Percentiles rank a stretch among this genome's conserved stretches.
Conservation (phyloP, 2,329 filamentous ascomycete species). For the Chalaropsis thielavioides region DNA sequence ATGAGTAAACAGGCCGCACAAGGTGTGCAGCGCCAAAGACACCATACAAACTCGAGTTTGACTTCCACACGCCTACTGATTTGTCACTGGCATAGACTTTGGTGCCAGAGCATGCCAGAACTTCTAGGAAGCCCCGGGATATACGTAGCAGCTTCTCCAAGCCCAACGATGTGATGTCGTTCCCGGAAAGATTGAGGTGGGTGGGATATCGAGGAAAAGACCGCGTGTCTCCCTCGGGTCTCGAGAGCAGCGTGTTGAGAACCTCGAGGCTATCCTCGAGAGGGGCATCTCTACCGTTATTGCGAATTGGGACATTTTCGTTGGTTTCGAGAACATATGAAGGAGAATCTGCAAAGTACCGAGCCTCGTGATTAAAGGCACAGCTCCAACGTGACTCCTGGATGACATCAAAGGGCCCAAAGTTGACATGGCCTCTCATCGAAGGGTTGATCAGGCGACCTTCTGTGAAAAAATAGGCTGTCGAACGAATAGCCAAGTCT, state of each 20-base stretch:
- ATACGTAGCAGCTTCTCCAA: conserved; percentile 31
- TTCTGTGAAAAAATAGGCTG: conserved; percentile 30
- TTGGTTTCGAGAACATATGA: conserved; percentile 23
- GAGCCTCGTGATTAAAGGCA: conserved; percentile 32
- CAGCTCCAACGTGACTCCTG: conserved; percentile 34
- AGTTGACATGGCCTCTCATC: conserved; percentile 23
- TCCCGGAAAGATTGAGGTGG: conserved; percentile 40
- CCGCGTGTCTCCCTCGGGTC: conserved; percentile 16
- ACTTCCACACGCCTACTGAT: conserved; percentile 24
- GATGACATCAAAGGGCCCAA: conserved; percentile 33
- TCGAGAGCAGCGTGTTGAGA: conserved; percentile 21
- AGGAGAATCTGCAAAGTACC: conserved; percentile 37
- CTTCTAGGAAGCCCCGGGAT: conserved; percentile 35
- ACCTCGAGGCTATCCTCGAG: conserved; percentile 25
- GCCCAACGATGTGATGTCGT: conserved; percentile 32
- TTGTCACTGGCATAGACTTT: conserved; percentile 6
- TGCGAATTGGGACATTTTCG: conserved; percentile 15
- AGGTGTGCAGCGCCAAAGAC: conserved; percentile 33
- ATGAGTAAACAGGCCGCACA: conserved; percentile 38
- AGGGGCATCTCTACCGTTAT: conserved; percentile 24
- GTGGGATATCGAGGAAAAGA: conserved; percentile 27
- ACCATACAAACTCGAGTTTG: conserved; percentile 28
- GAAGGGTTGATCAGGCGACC: conserved; percentile 28
- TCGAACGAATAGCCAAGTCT: conserved; percentile 12
- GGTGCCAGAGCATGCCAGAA: conserved; percentile 26